Conservation (phyloP, 2,329 filamentous ascomycete species). For the Diaporthe ampelina region DNA sequence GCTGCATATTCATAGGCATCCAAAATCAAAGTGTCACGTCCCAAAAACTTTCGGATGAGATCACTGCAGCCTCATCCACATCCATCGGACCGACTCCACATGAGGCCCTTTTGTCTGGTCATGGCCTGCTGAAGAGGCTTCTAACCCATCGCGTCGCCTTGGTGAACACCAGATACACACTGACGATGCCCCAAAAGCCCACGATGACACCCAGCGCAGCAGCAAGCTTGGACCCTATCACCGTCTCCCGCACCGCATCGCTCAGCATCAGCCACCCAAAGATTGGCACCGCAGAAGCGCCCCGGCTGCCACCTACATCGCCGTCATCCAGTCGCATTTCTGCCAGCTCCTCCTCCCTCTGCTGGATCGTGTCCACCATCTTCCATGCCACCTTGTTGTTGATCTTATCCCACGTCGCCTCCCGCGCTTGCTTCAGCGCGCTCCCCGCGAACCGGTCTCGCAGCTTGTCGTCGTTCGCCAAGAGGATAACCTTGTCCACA, state of each 20-base stretch:
- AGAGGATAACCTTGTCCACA: slow-evolving; percentile 63
- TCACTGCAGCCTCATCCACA: neutral
- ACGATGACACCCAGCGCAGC: slow-evolving; percentile 62
- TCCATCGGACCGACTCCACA: neutral
- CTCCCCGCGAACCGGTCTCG: slow-evolving; percentile 60
- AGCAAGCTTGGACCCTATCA: slow-evolving; percentile 60
- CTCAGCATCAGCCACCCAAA: slow-evolving; percentile 62
- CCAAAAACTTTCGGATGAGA: neutral
- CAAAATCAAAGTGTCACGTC: neutral
- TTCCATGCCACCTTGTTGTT: slow-evolving; percentile 78
- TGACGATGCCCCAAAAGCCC: slow-evolving; percentile 63
- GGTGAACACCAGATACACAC: slow-evolving; percentile 64
- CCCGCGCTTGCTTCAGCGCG: slow-evolving; percentile 69
- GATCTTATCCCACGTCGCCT: slow-evolving; percentile 79
- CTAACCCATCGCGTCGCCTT: slow-evolving; percentile 57
- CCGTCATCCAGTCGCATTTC: slow-evolving; percentile 46
- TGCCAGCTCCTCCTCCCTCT: slow-evolving; percentile 55
- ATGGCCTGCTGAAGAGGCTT: slow-evolving; percentile 24
- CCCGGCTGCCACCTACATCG: neutral
- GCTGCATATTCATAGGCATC: neutral
- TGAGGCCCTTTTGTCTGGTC: neutral
- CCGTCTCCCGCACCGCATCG: slow-evolving; percentile 54
- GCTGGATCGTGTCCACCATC: slow-evolving; percentile 67
- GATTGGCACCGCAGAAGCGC: slow-evolving; percentile 49
- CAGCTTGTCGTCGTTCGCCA: slow-evolving; percentile 61